These are phyloP conservation scores for Pseudogymnoascus sp. DNA, from an alignment of 2,329 filamentous ascomycete genomes.

Conservation along the genomic window DNA sequence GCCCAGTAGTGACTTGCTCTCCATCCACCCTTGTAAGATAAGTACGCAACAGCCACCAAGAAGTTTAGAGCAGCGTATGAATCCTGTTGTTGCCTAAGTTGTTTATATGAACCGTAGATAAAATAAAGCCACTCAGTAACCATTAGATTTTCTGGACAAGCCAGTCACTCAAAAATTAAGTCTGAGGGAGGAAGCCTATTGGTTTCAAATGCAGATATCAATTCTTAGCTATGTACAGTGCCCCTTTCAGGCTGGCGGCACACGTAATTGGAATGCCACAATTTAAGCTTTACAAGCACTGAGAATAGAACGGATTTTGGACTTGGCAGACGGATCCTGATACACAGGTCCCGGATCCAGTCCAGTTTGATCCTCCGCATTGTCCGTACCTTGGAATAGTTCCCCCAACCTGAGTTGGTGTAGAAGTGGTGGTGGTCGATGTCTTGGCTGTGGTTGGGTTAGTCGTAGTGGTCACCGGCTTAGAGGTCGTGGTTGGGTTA, in stretches of 20 bases:
- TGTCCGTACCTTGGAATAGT: conserved; percentile 10
- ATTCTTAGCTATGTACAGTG: no score
- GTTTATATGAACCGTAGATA: no score
- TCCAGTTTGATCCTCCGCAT: background rate
- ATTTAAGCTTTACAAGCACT: conserved; percentile 8
- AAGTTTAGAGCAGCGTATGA: no score
- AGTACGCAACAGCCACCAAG: background rate
- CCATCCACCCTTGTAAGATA: background rate
- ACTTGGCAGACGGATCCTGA: background rate
- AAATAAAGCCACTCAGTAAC: no score
- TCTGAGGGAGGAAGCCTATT: no score
- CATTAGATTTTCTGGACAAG: no score
- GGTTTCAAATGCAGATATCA: no score
- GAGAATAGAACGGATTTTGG: background rate
- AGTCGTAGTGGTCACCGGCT: conserved; percentile 2
- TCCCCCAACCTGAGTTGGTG: background rate
- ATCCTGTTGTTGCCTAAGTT: no score
- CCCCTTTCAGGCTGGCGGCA: no score
- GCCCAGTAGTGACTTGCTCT: background rate
- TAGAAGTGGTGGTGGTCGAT: background rate
- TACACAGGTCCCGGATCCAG: background rate
- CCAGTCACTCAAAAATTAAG: no score
- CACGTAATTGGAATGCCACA: background rate
- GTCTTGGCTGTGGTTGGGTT: conserved; percentile 5
- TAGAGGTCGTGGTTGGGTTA: conserved; percentile 10